These are phyloP conservation scores for Alternaria triticimaculans DNA, from an alignment of 2,329 filamentous ascomycete species.

Conservation along the genomic window DNA sequence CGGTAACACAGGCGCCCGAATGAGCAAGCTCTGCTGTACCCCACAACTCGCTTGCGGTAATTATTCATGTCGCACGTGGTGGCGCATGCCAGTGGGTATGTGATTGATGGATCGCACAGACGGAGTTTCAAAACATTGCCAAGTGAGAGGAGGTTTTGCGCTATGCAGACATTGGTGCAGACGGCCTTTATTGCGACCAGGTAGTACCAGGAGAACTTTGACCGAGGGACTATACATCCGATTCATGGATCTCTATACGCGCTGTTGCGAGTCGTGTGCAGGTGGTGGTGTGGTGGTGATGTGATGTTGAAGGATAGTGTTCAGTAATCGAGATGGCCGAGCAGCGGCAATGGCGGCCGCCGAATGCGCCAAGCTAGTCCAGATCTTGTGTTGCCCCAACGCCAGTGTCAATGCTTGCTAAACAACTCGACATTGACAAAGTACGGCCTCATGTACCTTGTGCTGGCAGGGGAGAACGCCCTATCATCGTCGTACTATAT, in stretches of 20 bases:
- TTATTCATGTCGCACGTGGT: neutral
- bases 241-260: neutral
- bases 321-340: neutral
- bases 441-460: neutral
- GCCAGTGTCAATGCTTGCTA: neutral
- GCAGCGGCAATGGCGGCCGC: neutral
- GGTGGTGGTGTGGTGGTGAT: neutral
- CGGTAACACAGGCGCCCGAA: neutral
- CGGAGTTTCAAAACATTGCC: neutral
- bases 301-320: neutral
- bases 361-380: neutral
- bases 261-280: neutral
- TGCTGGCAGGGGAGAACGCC: neutral
- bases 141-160: neutral
- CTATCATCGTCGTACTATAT: neutral
- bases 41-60: neutral
- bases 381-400: neutral
- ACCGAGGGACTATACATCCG: neutral
- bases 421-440: neutral
- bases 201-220: neutral
- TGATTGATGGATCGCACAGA: slow-evolving; percentile 1
- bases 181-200: neutral
- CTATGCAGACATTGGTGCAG: neutral
- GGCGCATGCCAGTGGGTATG: neutral
- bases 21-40: neutral